These are phyloP conservation scores for Astrocystis sublimbata DNA, from an alignment of 495 filamentous ascomycete genomes.

Conservation along the genomic window DNA sequence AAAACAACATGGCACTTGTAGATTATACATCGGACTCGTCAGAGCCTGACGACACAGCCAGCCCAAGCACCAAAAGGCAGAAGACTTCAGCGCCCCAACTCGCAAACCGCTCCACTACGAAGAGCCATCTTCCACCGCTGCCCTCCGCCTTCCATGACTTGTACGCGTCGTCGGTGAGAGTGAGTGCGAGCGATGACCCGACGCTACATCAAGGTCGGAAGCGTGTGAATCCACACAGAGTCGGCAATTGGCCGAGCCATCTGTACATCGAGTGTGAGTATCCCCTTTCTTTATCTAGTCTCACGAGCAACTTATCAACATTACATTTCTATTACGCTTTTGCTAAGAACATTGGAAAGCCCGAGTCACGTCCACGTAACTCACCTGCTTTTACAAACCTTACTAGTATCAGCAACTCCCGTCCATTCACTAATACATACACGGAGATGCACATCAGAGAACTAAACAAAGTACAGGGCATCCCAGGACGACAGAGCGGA, in stretches of 20 bases:
- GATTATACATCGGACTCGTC: constrained; percentile 66
- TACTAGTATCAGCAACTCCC: too few relatives aligned
- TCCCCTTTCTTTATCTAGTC: too few relatives aligned
- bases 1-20: constrained; percentile 68
- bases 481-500: constrained; percentile 60
- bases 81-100: constrained; percentile 27
- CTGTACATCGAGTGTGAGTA: constrained; percentile 90
- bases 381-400: background rate
- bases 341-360: background rate
- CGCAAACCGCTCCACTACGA: background rate
- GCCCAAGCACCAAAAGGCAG: constrained; percentile 22
- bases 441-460: background rate
- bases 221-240: constrained; percentile 77
- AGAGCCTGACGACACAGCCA: constrained; percentile 31
- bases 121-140: constrained; percentile 68
- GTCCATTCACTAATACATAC: background rate
- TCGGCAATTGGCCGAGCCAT: constrained; percentile 91
- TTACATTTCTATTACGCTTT: background rate
- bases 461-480: constrained; percentile 62
- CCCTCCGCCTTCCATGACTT: constrained; percentile 83
- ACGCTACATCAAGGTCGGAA: constrained; percentile 80
- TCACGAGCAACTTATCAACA: background rate
- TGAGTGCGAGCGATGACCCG: constrained; percentile 78
- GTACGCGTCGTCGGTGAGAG: constrained; percentile 76
- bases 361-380: background rate